These are phyloP conservation scores for Backusella tuberculispora DNA, from an alignment of 192 early-diverging fungal genomes.

Conservation along the genomic window DNA sequence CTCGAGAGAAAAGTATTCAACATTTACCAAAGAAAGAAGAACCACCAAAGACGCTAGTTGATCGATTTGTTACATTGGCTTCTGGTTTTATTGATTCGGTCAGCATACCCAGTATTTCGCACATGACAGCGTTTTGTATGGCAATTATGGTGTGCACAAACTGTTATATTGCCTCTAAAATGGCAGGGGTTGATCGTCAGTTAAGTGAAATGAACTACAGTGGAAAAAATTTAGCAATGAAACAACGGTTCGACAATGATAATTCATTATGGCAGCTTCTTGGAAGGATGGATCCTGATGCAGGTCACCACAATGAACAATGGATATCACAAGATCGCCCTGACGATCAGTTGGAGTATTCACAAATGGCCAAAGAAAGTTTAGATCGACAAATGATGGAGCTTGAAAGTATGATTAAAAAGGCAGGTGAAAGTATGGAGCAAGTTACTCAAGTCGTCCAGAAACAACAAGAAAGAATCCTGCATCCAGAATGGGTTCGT, in stretches of 20 bases:
- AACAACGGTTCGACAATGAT: not conserved
- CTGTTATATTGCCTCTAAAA: conserved; percentile 25
- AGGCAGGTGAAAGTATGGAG: conserved; percentile 30
- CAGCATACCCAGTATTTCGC: conserved; percentile 3
- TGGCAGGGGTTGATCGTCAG: conserved; percentile 16
- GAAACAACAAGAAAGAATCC: conserved; percentile 18
- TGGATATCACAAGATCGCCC: not conserved
- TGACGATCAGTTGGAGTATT: not conserved
- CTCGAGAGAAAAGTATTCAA: not conserved
- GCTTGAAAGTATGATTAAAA: conserved; percentile 26
- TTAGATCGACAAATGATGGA: conserved; percentile 27
- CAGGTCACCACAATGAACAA: not conserved
- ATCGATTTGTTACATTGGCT: not conserved
- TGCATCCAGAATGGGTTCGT: conserved; percentile 12
- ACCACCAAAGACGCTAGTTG: not conserved
- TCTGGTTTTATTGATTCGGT: not conserved
- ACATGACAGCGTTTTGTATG: conserved; percentile 25
- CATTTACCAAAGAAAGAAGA: not conserved
- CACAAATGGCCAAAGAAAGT: conserved; percentile 9
- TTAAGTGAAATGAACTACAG: conserved; percentile 5
- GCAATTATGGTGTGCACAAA: conserved; percentile 21
- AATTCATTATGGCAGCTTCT: conserved; percentile 10
- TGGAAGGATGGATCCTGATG: conserved; percentile 21
- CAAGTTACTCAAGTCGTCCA: conserved; percentile 22
- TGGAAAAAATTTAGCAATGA: not conserved